Base-by-base conservation (phyloP, 208 protist genomes). In the Phytomonas sp. region DNA sequence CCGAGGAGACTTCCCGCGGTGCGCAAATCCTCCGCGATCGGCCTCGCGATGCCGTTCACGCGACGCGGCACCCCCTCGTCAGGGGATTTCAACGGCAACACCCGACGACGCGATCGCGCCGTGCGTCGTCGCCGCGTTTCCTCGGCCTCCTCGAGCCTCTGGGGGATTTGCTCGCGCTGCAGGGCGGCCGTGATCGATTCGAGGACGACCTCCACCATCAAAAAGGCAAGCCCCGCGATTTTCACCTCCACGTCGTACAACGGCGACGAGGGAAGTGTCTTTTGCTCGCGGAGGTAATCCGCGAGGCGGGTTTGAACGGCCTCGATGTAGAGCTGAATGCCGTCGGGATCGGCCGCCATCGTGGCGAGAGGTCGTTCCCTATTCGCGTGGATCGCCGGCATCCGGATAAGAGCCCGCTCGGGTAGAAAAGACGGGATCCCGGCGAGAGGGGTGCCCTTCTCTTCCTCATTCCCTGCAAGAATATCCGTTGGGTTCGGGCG, bases 191-290 rank as follows among this genome's bases (percentile, higher is more conserved):
- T 34, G 28, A 70, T 60, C 28, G 66, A 31, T 30, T 70, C 68
- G 17, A 69, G 46, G 30, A 83, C 53, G 2, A 72, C 72, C 7
- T 71, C 70, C 0, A 75, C 66, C 30, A 79, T 67, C 73, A 73
- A 31, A 15, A 33, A 53, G 8, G 78, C 71, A 7, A 51, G 31
- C 11, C 51, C 11, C 4, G 1, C 13, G 30, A 51, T 51, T 15
- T 51, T 51, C 13, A 15, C 40, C 13, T 17, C 40, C 13, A 34
- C 60, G 60, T 31, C 30, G 17, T 31, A 31, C 30, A 34, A 36
- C 30, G 60, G 60, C 20, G 60, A 34, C 30, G 60, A 31, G 32
- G 60, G 15, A 34, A 34, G 62, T 13, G 7, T 13, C 33, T 36
- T 51, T 34, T 34, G 5, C 20, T 29, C 20, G 62, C 33, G 30